A percentile compares a stretch with the other conserved stretches of the same genome.
Conservation (phyloP, 2,329 filamentous ascomycete genomes). For the Exophiala xenobiotica region DNA sequence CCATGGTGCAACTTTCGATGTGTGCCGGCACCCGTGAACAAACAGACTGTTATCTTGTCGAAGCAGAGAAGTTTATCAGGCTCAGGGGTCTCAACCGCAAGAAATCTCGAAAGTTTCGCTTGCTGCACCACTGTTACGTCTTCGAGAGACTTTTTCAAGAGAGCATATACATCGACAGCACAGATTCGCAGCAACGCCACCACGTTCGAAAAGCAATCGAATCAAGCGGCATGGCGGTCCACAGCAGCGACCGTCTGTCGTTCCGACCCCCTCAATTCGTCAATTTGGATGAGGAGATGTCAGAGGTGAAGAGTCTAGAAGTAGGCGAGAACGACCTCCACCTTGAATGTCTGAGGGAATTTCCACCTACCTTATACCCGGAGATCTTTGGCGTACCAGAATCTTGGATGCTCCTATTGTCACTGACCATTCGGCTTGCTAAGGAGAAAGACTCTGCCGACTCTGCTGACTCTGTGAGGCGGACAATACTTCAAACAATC, state of each 20-base stretch:
- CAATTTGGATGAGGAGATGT: constrained; percentile 37
- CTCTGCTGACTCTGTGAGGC: too few species aligned
- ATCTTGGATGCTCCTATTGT: constrained; percentile 42
- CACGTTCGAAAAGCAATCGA: constrained; percentile 10
- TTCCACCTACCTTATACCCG: constrained; percentile 44
- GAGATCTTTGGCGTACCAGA: constrained; percentile 50
- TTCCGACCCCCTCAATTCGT: constrained; percentile 36
- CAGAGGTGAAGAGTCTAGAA: constrained; percentile 37
- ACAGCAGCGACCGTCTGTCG: constrained; percentile 33
- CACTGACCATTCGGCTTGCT: constrained; percentile 44
- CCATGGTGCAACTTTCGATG: constrained; percentile 41
- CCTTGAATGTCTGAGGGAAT: constrained; percentile 42
- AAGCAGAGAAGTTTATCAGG: constrained; percentile 47
- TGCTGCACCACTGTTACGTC: constrained; percentile 51
- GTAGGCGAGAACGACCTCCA: constrained; percentile 48
- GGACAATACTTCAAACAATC: constrained; percentile 5
- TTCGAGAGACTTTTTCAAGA: constrained; percentile 49
- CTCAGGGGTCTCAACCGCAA: constrained; percentile 38
- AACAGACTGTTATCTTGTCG: constrained; percentile 41
- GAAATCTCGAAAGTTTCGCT: constrained; percentile 44
- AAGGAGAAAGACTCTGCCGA: constrained; percentile 44
- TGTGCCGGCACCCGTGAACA: constrained; percentile 38
- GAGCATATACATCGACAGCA: constrained; percentile 37
- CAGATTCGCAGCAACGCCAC: not conserved
- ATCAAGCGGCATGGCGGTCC: constrained; percentile 5